Conservation (phyloP, 306 rosid species). For the Prosopis cineraria region DNA sequence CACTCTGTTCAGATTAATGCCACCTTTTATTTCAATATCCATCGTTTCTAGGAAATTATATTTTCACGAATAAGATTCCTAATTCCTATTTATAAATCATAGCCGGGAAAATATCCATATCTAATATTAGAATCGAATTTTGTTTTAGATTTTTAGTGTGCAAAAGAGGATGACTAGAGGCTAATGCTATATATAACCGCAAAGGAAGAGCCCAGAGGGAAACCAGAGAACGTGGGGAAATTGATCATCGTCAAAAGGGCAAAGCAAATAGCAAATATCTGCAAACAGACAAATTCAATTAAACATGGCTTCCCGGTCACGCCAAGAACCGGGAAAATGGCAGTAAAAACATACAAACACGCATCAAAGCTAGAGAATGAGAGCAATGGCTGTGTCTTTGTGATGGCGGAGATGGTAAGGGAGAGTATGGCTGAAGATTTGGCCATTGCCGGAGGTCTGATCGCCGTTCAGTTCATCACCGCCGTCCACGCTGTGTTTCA, state of each 20-base stretch:
- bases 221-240: slow-evolving; percentile 25
- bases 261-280: background rate
- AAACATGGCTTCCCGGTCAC: background rate
- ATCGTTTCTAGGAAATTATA: no score
- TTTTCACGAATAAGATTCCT: no score
- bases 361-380: slow-evolving; percentile 26
- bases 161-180: background rate
- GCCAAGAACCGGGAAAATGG: slow-evolving; percentile 20
- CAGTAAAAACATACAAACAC: slow-evolving; percentile 25
- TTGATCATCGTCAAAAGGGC: background rate
- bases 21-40: no score
- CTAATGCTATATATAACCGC: background rate
- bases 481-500: slow-evolving; percentile 69
- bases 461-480: slow-evolving; percentile 61
- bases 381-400: background rate
- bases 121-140: slow-evolving; percentile 31
- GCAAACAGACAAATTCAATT: background rate
- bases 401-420: slow-evolving; percentile 15
- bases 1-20: no score
- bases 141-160: slow-evolving; percentile 30
- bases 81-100: background rate
- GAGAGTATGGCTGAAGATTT: slow-evolving; percentile 48
- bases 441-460: slow-evolving; percentile 58
- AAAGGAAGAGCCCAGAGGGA: slow-evolving; percentile 5
- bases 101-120: background rate